Evolutionary conservation across 805 yeast genomes (phyloP).

Genomic region (Ogataea neopini): DNA sequence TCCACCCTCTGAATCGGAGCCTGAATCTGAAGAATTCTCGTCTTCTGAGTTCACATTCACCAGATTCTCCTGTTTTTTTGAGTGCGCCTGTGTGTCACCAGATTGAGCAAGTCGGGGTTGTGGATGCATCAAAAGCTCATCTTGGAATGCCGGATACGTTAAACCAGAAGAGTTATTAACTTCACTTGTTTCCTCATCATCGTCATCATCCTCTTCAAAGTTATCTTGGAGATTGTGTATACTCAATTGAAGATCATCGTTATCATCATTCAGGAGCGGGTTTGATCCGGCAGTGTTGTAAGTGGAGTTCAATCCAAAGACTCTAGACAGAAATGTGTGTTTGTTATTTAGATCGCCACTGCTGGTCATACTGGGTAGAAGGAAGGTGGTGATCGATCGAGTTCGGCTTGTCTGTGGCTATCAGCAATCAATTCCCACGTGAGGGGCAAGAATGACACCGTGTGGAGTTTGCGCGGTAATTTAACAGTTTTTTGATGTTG

Average conservation of each 20-base stretch:
- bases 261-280: conserved; percentile 35
- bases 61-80: conserved; percentile 5
- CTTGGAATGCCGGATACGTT: not conserved
- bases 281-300: conserved; percentile 25
- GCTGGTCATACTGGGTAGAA: conserved; percentile 5
- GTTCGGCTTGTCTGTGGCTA: too few species aligned
- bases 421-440: conserved; percentile 1
- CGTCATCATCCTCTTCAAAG: conserved; percentile 25
- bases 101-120: conserved; percentile 10
- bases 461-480: too few species aligned
- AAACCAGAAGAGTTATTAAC: not conserved
- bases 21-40: conserved; percentile 24
- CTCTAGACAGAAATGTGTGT: conserved; percentile 64
- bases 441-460: not conserved
- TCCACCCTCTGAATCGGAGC: conserved; percentile 10
- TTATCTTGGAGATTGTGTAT: conserved; percentile 24
- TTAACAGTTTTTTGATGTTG: not conserved
- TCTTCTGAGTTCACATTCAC: conserved; percentile 31
- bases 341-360: conserved; percentile 29
- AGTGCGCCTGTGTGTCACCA: not conserved
- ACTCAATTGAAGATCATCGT: conserved; percentile 27
- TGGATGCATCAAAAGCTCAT: conserved; percentile 9
- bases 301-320: conserved; percentile 50
- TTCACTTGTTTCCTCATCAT: conserved; percentile 13
- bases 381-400: not conserved